Percentiles rank a stretch among this genome's conserved stretches.
Evolutionary conservation across 2,329 filamentous ascomycete genomes (phyloP).

Genomic region (Arachnomyces sp.): DNA sequence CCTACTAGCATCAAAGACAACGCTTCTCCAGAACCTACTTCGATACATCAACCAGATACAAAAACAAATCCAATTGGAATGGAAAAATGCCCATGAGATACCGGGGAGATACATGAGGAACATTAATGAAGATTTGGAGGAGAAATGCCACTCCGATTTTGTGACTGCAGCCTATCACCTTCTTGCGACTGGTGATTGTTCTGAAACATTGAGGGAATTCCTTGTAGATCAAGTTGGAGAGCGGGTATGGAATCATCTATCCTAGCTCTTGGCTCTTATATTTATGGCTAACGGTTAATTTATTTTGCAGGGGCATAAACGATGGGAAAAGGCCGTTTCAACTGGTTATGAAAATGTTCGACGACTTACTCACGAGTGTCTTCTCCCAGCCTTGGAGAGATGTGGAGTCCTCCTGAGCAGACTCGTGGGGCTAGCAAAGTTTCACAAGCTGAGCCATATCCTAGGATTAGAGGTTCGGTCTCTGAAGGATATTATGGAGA

Average conservation of each 20-base stretch:
- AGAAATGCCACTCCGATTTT: constrained; percentile 58
- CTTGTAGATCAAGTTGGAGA: constrained; percentile 76
- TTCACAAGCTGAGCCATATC: constrained; percentile 59
- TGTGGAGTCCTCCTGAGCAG: constrained; percentile 73
- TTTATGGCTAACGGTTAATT: constrained; percentile 11
- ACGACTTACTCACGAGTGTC: constrained; percentile 73
- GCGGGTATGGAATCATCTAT: constrained; percentile 47
- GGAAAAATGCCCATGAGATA: constrained; percentile 72
- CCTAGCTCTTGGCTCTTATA: neutral
- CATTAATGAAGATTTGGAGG: constrained; percentile 66
- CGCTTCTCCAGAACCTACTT: constrained; percentile 76
- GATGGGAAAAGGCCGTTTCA: constrained; percentile 84
- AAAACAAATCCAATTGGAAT: constrained; percentile 71
- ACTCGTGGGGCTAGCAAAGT: constrained; percentile 74
- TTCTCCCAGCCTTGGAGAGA: constrained; percentile 80
- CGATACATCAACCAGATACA: constrained; percentile 78
- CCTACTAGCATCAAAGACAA: constrained; percentile 76
- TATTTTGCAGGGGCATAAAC: constrained; percentile 65
- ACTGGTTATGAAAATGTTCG: constrained; percentile 71
- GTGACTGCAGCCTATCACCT: constrained; percentile 75
- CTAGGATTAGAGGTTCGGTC: constrained; percentile 60
- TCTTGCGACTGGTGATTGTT: constrained; percentile 74
- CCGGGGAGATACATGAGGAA: constrained; percentile 70
- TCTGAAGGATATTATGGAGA: constrained; percentile 57
- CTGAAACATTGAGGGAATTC: constrained; percentile 73